Percentiles rank a stretch among this genome's conserved stretches.
Conservation (phyloP, 2,329 filamentous ascomycete species). For the Madurella mycetomatis region DNA sequence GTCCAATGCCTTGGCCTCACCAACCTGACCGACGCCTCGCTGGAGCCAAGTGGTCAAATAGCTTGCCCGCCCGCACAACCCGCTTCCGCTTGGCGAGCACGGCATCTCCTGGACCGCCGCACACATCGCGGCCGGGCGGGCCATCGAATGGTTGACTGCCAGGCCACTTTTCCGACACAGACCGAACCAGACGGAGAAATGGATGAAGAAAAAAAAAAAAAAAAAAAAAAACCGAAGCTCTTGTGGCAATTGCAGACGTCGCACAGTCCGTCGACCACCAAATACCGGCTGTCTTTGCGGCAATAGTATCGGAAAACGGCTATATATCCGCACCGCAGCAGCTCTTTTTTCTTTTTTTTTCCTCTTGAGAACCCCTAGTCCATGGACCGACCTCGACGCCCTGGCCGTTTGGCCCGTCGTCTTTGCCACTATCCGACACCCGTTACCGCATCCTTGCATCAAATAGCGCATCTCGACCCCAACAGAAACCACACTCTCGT, state of each 20-base stretch:
- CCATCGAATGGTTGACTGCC: neutral
- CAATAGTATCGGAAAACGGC: constrained; percentile 12
- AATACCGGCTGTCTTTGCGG: neutral
- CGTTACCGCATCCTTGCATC: constrained; percentile 21
- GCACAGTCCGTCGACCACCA: constrained; percentile 1
- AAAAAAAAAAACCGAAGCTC: no score
- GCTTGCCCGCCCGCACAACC: constrained; percentile 4
- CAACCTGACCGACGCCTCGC: neutral
- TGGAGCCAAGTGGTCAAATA: constrained; percentile 22
- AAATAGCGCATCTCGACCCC: constrained; percentile 11
- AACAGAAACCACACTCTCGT: neutral
- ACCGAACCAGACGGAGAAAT: neutral
- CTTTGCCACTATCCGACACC: constrained; percentile 16
- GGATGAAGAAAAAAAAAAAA: no score
- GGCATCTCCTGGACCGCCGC: neutral
- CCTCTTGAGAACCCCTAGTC: neutral
- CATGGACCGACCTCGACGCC: neutral
- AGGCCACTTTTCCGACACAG: neutral
- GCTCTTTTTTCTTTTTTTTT: neutral
- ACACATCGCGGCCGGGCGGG: neutral
- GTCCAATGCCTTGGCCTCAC: neutral
- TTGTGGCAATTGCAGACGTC: constrained; percentile 3
- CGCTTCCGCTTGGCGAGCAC: constrained; percentile 3
- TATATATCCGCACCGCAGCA: constrained; percentile 17
- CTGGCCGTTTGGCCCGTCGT: neutral